Evolutionary conservation across 148 eudicot genomes (phyloP), one percentile per base, ranked within the genome.

Genomic region (Bassia scoparia): DNA sequence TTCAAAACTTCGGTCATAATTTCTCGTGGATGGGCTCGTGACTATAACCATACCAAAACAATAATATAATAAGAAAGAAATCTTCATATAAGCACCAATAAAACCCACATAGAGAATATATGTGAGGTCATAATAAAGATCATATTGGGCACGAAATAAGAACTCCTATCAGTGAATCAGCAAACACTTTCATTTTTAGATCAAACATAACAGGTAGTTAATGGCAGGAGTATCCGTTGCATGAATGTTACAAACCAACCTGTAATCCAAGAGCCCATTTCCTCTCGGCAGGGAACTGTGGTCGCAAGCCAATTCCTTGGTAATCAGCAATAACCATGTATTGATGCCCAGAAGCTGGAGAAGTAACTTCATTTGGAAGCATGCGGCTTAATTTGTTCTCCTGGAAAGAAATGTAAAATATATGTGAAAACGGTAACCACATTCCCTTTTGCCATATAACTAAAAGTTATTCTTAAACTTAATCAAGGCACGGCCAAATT

Each of bases 201-300:
- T 56, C 37, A 31, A 7, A 60, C n/a, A 2, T 7, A 27, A 60
- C 10, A 17, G 66, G 23, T 61, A 29, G 35, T 6, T 41, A 56
- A 5, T 5, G 9, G 33, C 20, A 11, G 68, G 35, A 59, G 49
- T 33, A 55, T 26, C 48, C 33, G 13, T 62, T 27, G 23, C 11
- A 74, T 46, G 68, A 2, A 65, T 30, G 37, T 33, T 16, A 65
- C 24, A 80, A n/a, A 67, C 53, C 54, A 70, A 95, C 99, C 99
- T 95, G 97, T 74, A 95, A 84, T 43, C 99, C 99, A 70, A 92
- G 96, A 80, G 99, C 96, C 99, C 99, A 95, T 87, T 91, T 95
- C 77, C 89, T 84, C 80, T 95, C 99, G 69, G 73, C 77, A 69
- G 95, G 81, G 29, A 86, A 78, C 74, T 88, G 97, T 33, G 76